phyloP scores from a whole-genome alignment of 331 rosid species.

The Phaseolus coccineus region DNA sequence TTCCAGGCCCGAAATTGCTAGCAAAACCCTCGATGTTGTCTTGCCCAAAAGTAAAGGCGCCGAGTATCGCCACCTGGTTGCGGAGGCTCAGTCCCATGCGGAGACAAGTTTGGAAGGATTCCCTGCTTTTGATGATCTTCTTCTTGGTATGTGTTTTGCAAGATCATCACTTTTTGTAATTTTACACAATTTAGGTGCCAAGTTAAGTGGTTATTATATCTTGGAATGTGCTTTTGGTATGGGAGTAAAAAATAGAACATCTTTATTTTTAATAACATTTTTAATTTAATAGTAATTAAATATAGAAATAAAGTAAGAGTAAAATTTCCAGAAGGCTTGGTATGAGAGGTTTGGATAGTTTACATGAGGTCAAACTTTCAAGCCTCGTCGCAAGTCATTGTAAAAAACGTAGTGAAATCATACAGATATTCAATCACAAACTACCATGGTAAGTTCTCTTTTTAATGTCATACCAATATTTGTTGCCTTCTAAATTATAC shows the following conservation, averaged over 20 bases:
- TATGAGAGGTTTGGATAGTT: neutral
- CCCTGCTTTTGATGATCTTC: conserved; percentile 61
- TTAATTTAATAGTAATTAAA: neutral
- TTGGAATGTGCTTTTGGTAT: neutral
- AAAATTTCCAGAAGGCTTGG: neutral
- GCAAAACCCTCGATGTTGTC: conserved; percentile 51
- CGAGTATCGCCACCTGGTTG: conserved; percentile 67
- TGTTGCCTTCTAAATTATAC: too few species aligned
- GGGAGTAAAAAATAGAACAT: neutral
- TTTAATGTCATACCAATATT: too few species aligned
- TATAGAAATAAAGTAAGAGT: neutral
- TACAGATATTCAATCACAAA: too few species aligned
- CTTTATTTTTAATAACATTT: neutral
- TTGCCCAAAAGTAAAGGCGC: conserved; percentile 81
- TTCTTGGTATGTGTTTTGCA: conserved; percentile 58
- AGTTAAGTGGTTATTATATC: neutral
- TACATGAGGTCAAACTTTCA: neutral
- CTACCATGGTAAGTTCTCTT: too few species aligned
- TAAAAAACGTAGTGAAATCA: neutral
- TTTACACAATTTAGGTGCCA: neutral
- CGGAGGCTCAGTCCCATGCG: conserved; percentile 71
- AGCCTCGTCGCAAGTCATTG: neutral
- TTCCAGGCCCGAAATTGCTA: conserved; percentile 40
- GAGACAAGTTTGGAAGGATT: conserved; percentile 43
- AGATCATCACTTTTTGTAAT: conserved; percentile 3